Percentiles rank a stretch among this genome's conserved stretches.
Conservation (phyloP, 2,329 filamentous ascomycete species). For the Parafenestella ontariensis region DNA sequence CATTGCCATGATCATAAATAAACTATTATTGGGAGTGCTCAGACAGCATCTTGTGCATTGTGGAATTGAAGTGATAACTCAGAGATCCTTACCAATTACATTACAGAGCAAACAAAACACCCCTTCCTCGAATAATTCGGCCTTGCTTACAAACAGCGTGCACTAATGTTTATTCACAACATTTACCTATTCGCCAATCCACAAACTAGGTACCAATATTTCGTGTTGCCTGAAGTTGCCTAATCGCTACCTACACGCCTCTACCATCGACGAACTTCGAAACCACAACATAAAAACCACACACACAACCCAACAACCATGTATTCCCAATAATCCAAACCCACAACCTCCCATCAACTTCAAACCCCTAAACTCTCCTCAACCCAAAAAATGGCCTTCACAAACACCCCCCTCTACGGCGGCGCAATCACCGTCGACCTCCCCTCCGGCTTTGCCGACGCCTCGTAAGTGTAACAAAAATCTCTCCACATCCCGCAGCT, state of each 20-base stretch:
- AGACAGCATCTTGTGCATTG: neutral
- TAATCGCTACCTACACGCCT: constrained; percentile 40
- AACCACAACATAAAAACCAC: constrained; percentile 36
- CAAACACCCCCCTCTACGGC: constrained; percentile 70
- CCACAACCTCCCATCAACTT: neutral
- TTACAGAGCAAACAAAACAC: neutral
- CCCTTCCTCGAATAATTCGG: neutral
- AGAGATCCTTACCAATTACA: too few relatives aligned
- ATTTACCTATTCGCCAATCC: constrained; percentile 2
- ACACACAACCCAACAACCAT: constrained; percentile 15
- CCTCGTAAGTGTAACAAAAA: constrained; percentile 65
- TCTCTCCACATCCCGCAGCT: constrained; percentile 18
- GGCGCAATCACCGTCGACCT: constrained; percentile 74
- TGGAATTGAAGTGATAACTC: too few relatives aligned
- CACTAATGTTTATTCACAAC: neutral
- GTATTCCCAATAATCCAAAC: constrained; percentile 13
- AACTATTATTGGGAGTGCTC: neutral
- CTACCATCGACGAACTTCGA: constrained; percentile 23
- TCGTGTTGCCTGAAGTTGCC: constrained; percentile 44
- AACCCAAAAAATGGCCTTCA: constrained; percentile 61
- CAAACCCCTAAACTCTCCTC: too few relatives aligned
- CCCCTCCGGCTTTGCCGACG: constrained; percentile 72
- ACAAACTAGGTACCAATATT: constrained; percentile 29
- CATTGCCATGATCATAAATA: neutral
- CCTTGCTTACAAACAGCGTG: constrained; percentile 15